These are phyloP conservation scores for Butyriboletus loyo DNA, from an alignment of 768 basidiomycete genomes.

Conservation along the genomic window DNA sequence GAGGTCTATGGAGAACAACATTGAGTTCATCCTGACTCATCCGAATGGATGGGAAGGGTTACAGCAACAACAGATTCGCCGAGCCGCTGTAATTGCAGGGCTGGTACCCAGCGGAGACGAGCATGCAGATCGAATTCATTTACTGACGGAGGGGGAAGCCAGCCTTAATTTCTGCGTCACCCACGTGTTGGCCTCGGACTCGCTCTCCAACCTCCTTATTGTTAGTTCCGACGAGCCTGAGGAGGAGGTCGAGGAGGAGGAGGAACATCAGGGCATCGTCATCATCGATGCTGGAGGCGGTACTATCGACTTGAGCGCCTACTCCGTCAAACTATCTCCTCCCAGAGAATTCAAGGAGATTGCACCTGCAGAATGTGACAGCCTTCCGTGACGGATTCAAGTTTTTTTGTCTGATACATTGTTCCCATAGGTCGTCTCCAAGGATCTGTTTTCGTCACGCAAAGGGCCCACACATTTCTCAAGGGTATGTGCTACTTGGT, in stretches of 20 bases:
- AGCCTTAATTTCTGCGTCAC: slow-evolving; percentile 39
- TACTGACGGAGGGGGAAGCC: slow-evolving; percentile 28
- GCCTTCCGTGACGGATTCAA: background rate
- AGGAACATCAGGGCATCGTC: slow-evolving; percentile 36
- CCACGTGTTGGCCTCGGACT: slow-evolving; percentile 37
- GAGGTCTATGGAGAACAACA: slow-evolving; percentile 19
- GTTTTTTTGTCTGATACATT: background rate
- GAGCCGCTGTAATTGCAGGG: slow-evolving; percentile 22
- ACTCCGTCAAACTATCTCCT: slow-evolving; percentile 23
- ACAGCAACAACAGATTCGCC: slow-evolving; percentile 31
- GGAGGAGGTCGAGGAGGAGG: background rate
- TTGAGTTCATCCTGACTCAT: slow-evolving; percentile 26
- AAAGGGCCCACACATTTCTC: slow-evolving; percentile 27
- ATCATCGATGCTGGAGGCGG: slow-evolving; percentile 47
- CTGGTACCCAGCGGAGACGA: slow-evolving; percentile 15
- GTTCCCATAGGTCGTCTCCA: slow-evolving; percentile 32
- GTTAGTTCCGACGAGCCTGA: background rate
- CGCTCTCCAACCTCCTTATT: slow-evolving; percentile 7
- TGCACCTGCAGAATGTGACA: slow-evolving; percentile 30
- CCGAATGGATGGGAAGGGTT: slow-evolving; percentile 33
- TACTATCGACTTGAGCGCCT: slow-evolving; percentile 39
- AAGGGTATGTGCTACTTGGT: slow-evolving; percentile 15
- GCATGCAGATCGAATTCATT: slow-evolving; percentile 17
- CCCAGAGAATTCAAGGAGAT: slow-evolving; percentile 33
- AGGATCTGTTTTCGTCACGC: slow-evolving; percentile 37